Evolutionary conservation across 1,139 yeast species (phyloP), one percentile per base, ranked within the genome.

Genomic region (Pichia sp.): DNA sequence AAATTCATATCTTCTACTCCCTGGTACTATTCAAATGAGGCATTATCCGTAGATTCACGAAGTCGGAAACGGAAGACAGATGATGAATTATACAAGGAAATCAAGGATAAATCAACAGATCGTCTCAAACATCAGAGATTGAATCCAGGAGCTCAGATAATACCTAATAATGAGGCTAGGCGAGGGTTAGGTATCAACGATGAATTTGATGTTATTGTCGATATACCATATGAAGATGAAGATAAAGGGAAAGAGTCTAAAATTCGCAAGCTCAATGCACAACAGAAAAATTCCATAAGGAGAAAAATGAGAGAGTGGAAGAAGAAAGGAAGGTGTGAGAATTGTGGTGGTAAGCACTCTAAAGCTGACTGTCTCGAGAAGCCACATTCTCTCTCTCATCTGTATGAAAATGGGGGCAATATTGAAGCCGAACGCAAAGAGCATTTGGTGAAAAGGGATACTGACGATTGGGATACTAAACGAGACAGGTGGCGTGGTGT

Each of bases 401-500:
- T 38, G 22, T 53, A 44, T 32, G 32, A 48, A 21, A 45, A 44
- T 7, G 61, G 39, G 12, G n/a, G 17, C 30, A 46, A 22, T 35
- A 10, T 5, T n/a, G 2, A 9, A 3, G 5, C 17, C 7, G n/a
- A 21, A 3, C 10, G 20, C 5, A 35, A 11, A 49, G 16, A 24
- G 2, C 34, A 42, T 3, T 34, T 47, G 4, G 49, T 49, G n/a
- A 56, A 60, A 42, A 62, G 57, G 47, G 68, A 59, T 41, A 63
- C 48, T 37, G 68, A 69, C 5, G 72, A 66, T 34, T 77, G 72
- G 58, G 94, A 82, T 47, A 69, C 77, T 14, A 80, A 80, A 46
- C 61, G 93, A 39, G 94, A 84, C 55, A 62, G 84, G 34, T 84
- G 91, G 86, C 79, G 74, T 51, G 93, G 93, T 0, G 79, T 72